Evolutionary conservation across 441 rosid genomes (phyloP).

Genomic region (Gossypium schwendimanii): DNA sequence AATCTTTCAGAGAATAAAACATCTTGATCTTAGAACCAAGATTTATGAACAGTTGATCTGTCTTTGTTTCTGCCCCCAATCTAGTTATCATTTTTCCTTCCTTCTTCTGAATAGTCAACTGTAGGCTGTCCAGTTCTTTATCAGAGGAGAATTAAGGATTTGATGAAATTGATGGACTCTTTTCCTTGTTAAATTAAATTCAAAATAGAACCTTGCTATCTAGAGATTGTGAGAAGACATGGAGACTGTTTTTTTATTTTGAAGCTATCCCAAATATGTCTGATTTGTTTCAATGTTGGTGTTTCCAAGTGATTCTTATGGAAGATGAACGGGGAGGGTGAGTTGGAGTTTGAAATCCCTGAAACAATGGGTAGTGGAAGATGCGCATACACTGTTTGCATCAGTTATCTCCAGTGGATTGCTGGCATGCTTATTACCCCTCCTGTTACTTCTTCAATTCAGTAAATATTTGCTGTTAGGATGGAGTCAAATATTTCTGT

Average conservation of each 20-base stretch:
- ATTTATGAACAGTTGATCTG: background rate
- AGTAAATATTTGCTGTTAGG: background rate
- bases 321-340: background rate
- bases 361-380: background rate
- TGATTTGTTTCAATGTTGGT: background rate
- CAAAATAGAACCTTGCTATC: background rate
- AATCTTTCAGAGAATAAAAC: background rate
- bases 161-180: background rate
- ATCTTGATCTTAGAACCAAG: background rate
- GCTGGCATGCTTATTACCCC: background rate
- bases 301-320: background rate
- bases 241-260: background rate
- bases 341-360: slow-evolving; percentile 1
- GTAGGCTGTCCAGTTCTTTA: background rate
- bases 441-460: background rate
- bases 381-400: background rate
- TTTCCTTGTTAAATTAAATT: background rate
- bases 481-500: slow-evolving; percentile 5
- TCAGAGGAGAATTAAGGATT: background rate
- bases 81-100: background rate
- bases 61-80: background rate
- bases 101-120: background rate
- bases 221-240: background rate
- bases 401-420: background rate
- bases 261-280: background rate